Evolutionary conservation across 495 filamentous ascomycete species (phyloP), one percentile per base, ranked within the genome.

Genomic region (Monascus purpureus): DNA sequence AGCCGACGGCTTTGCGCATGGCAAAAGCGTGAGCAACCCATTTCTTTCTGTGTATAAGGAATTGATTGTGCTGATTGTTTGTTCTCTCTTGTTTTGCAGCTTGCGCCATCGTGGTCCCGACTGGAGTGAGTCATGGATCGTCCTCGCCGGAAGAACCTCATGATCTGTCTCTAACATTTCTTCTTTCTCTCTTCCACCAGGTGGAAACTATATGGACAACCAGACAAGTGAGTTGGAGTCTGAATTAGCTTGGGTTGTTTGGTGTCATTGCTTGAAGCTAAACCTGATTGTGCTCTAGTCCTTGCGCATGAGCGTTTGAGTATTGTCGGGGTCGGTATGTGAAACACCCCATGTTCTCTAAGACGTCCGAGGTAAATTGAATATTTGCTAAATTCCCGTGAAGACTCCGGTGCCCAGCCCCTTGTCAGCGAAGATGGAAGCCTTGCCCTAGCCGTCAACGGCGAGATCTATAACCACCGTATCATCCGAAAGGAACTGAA

Each of bases 381-480:
- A 13, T 29, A 9, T 22, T 5, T 14, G 26, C 31, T 38, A 49
- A 55, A 40, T 36, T 36, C 16, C 18, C 38, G 25, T 39, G 22
- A 44, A 93, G 90, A 93, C 59, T 82, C 76, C 47, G 90, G 90
- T 47, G 90, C 90, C 24, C 90, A 97, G 59, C 90, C 90, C 31
- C 71, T 97, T 28, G 76, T 90, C 57, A 96, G 82, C 67, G 75
- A 85, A 32, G 87, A 94, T 49, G 79, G 73, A 33, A 79, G 71
- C 39, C 75, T 97, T 41, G 76, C 85, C 36, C 72, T 97, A 30
- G 90, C 90, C 37, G 90, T 95, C 75, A 97, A 97, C 60, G 90
- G 90, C 59, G 90, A 97, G 59, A 97, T 97, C 55, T 97, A 97
- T 70, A 97, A 97, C 73, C 90, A 97, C 62, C 76, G 86, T 40